Base-by-base conservation (phyloP, 768 basidiomycete species). In the Myochromella boudieri region DNA sequence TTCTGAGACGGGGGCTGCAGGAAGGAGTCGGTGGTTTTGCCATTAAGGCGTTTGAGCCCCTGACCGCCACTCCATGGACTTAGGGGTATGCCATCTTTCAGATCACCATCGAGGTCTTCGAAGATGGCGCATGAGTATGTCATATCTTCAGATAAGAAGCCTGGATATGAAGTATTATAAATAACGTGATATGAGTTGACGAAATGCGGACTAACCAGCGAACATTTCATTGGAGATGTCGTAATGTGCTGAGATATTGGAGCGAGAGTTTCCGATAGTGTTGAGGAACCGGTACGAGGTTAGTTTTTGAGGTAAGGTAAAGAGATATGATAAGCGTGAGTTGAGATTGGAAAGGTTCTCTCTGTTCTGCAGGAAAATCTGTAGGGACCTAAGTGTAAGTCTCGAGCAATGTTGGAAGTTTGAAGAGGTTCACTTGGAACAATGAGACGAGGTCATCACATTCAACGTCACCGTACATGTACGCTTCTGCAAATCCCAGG, bases 181-280 rank as follows among this genome's bases (percentile, higher is more conserved):
- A 24, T 33, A 43, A 34, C 10, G 38, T 14, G 21, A 46, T 37
- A 14, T 15, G 25, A 37, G 41, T 28, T 25, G 25, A 32, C 4
- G 27, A 27, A 17, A 20, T 37, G 34, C 41, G 56, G 48, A 54
- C 60, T 14, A 38, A 78, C 80, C 80, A 46, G 73, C 70, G 58
- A 87, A 87, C 85, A 87, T 87, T 6, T 74, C 76, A 59, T 91
- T 89, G 4, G 82, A 84, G 40, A 88, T 82, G 59, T 91, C 87
- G 60, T 90, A 88, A 61, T 88, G 86, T 3, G 85, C 84, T 27
- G 80, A 81, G 51, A 87, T 85, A 58, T 88, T 88, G 12, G 75
- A 78, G 6, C 79, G 70, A 7, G 82, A 77, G 58, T 84, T 85
- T 39, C 76, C 69, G 33, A 88, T 73, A 4, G 82, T 80, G 59